Evolutionary conservation across 202 grass and related monocot genomes (phyloP), one percentile per base, ranked within the genome.

Genomic region (Elaeis oleifera): DNA sequence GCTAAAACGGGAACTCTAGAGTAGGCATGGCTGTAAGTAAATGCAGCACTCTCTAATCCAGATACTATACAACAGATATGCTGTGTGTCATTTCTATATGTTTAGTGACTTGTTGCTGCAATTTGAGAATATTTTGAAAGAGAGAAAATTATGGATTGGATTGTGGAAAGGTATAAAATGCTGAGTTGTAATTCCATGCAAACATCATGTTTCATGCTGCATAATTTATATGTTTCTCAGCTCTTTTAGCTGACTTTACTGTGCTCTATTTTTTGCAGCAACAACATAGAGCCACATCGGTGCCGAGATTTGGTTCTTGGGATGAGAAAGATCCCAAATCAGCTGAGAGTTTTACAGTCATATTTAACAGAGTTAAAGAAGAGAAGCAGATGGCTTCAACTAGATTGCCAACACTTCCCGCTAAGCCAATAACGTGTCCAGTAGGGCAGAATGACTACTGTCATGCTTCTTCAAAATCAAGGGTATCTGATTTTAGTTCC

Each of bases 241-340:
- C 1, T 44, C 36, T 13, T 14, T 44, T 44, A 56, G 21, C 21
- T 56, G 6, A 56, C 18, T 56, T 56, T 20, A 23, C n/a, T 23
- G 11, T 11, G 3, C 18, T 20, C 11, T 9, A 18, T 56, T 56
- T 15, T 0, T 56, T 9, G 44, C 65, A 68, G 52, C 5, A 13
- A 6, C 65, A 53, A 6, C 52, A 69, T 16, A 56, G 5, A 48
- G 8, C 28, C 27, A 14, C 65, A 22, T 4, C 53, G 0, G 52
- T 69, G 27, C 65, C 65, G 6, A 69, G 53, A 44, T 69, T 69
- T n/a, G 65, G 65, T 23, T 51, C 32, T 5, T 69, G 65, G 65
- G 15, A 69, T 56, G 65, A 52, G 6, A 52, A 27, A 44, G 29
- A 69, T 69, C 53, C 52, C 21, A 15, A 56, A 44, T 23, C 19